A percentile compares a stretch with the other conserved stretches of the same genome.
phyloP scores from a whole-genome alignment of 2,329 filamentous ascomycete species.

The Pseudopyricularia cyperi region DNA sequence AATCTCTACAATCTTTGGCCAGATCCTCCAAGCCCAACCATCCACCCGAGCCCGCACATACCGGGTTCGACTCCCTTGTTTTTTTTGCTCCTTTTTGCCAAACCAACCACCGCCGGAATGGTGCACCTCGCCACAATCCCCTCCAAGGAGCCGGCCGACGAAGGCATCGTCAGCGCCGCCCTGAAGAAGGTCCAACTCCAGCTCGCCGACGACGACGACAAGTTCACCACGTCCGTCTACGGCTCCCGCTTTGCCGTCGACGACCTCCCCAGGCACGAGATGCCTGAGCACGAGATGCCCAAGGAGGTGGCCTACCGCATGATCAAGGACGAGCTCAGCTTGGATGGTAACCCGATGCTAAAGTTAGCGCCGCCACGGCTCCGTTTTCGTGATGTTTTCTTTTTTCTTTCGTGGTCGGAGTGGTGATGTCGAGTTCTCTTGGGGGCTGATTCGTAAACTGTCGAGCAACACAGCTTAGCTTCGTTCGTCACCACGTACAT shows the following conservation, averaged over 20 bases:
- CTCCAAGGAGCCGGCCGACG: slow-evolving; percentile 14
- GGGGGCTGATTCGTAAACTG: slow-evolving; percentile 3
- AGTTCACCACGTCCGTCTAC: slow-evolving; percentile 71
- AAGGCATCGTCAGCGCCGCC: slow-evolving; percentile 19
- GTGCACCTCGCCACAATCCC: slow-evolving; percentile 18
- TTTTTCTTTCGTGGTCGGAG: too few relatives aligned
- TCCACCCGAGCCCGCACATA: too few relatives aligned
- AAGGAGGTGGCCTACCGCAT: slow-evolving; percentile 86
- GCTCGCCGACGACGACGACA: slow-evolving; percentile 37
- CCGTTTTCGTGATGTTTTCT: not conserved
- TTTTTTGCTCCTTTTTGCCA: not conserved
- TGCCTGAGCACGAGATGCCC: slow-evolving; percentile 86
- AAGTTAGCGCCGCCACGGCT: slow-evolving; percentile 38
- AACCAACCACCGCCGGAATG: not conserved
- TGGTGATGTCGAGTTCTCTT: too few relatives aligned
- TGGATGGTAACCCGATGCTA: slow-evolving; percentile 84
- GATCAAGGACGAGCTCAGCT: slow-evolving; percentile 88
- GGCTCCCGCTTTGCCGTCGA: slow-evolving; percentile 71
- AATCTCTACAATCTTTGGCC: too few relatives aligned
- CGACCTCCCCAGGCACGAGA: slow-evolving; percentile 71
- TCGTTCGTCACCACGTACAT: slow-evolving; percentile 96
- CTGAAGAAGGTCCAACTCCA: slow-evolving; percentile 32
- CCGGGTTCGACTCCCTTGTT: too few relatives aligned
- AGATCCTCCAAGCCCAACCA: too few relatives aligned
- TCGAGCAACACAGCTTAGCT: slow-evolving; percentile 48